Evolutionary conservation across 768 basidiomycete species (phyloP).

Genomic region (Pleurotus tuoliensis): DNA sequence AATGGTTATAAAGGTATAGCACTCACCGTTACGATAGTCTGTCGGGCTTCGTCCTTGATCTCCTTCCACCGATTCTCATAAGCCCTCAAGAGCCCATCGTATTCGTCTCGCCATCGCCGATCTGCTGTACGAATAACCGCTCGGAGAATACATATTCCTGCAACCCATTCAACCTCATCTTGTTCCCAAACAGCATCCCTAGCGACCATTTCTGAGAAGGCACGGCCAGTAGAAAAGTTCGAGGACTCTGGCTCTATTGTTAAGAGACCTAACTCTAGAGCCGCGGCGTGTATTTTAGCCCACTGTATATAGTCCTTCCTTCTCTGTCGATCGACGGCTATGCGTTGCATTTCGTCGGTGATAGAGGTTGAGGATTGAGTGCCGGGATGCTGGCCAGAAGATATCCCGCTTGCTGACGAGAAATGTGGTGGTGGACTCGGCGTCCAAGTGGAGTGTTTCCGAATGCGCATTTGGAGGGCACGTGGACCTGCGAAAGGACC

Average conservation of each 20-base stretch:
- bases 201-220: constrained; percentile 57
- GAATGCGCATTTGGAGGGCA: constrained; percentile 55
- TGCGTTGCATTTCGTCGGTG: constrained; percentile 60
- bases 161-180: constrained; percentile 68
- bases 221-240: constrained; percentile 40
- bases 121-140: constrained; percentile 54
- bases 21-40: constrained; percentile 55
- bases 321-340: constrained; percentile 54
- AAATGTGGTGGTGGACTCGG: constrained; percentile 22
- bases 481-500: constrained; percentile 55
- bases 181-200: constrained; percentile 65
- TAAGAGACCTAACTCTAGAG: constrained; percentile 55
- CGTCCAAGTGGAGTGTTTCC: constrained; percentile 54
- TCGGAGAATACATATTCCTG: constrained; percentile 54
- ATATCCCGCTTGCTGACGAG: constrained; percentile 12
- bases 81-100: constrained; percentile 48
- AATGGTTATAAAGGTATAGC: neutral
- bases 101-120: constrained; percentile 44
- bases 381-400: constrained; percentile 12
- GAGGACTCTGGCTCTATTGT: constrained; percentile 33
- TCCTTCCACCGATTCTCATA: constrained; percentile 71
- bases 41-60: constrained; percentile 63
- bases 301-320: constrained; percentile 64
- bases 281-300: constrained; percentile 64
- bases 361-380: constrained; percentile 31